Base-by-base conservation (phyloP, 345 rosid species). In the Draba incana region DNA sequence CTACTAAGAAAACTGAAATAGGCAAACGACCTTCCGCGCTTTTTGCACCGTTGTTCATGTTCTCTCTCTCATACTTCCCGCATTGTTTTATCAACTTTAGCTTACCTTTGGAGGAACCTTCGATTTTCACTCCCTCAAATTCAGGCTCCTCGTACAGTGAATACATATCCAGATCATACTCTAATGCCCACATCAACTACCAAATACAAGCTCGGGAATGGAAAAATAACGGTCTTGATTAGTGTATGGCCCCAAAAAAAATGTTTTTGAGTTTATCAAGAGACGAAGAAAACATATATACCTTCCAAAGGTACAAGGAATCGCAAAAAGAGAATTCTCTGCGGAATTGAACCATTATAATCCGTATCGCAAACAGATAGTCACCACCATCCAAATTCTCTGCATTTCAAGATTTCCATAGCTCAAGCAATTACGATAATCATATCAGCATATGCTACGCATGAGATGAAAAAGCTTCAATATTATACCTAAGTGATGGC, bases 101-200 rank as follows among this genome's bases (percentile, higher is more conserved):
- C 76, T 78, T 87, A 54, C 84, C 88, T 82, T 80, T 87, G 3
- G 63, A 74, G 43, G 77, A 80, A 31, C 83, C 89, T 58, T 83
- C 90, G 0, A 80, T 54, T 70, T 76, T 86, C 48, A 82, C 84
- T 9, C 64, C 49, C 53, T 71, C 79, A 10, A 79, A 57, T 2
- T 81, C 82, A 30, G 81, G 69, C 16, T 94, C 88, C 78, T 91
- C 99, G 38, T 91, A 94, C 14, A 84, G n/a, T 24, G 57, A 70
- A 67, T 82, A 91, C 83, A 86, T 69, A 55, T 86, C 96, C 1
- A 98, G 99, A 53, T 94, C 95, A 30, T 89, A 94, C 75, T 94
- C 98, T 62, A 94, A 82, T 49, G 98, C 98, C 98, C 99, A 94
- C 99, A 94, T 94, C 99, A 94, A 91, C 99, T 94, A 92, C 71